Conservation (phyloP, 192 early-diverging fungal genomes). For the Coemansia sp. region DNA sequence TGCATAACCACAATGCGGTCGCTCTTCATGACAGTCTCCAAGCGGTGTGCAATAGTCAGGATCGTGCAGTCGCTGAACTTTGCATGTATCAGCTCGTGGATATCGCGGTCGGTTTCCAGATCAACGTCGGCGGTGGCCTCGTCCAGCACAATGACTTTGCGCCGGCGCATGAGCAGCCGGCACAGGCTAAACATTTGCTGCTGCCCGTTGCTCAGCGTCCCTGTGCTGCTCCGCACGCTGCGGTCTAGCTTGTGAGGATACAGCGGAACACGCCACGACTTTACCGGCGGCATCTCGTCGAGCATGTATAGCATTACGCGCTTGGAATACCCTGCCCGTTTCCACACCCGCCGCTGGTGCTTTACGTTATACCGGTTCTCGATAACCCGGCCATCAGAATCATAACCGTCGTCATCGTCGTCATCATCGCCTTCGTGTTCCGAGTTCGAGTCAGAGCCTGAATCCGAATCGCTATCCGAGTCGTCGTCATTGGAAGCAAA, state of each 20-base stretch:
- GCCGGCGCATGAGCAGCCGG: conserved; percentile 53
- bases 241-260: neutral
- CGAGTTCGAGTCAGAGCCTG: neutral
- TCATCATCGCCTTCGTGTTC: neutral
- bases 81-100: conserved; percentile 39
- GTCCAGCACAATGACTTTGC: conserved; percentile 61
- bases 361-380: too few species aligned
- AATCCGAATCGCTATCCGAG: too few species aligned
- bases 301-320: conserved; percentile 4
- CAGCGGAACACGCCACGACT: neutral
- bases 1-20: too few species aligned
- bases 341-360: conserved; percentile 8
- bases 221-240: neutral
- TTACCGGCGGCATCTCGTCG: conserved; percentile 2
- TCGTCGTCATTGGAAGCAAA: neutral
- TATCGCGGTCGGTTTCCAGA: conserved; percentile 7
- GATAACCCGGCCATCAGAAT: neutral
- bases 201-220: conserved; percentile 47
- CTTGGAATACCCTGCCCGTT: conserved; percentile 5
- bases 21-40: conserved; percentile 63
- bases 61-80: conserved; percentile 50
- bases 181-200: conserved; percentile 64
- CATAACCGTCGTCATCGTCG: neutral
- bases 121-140: conserved; percentile 71
- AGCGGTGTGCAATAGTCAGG: conserved; percentile 67